phyloP scores from a whole-genome alignment of 495 filamentous ascomycete genomes.

The Rostrohypoxylon terebratum region DNA sequence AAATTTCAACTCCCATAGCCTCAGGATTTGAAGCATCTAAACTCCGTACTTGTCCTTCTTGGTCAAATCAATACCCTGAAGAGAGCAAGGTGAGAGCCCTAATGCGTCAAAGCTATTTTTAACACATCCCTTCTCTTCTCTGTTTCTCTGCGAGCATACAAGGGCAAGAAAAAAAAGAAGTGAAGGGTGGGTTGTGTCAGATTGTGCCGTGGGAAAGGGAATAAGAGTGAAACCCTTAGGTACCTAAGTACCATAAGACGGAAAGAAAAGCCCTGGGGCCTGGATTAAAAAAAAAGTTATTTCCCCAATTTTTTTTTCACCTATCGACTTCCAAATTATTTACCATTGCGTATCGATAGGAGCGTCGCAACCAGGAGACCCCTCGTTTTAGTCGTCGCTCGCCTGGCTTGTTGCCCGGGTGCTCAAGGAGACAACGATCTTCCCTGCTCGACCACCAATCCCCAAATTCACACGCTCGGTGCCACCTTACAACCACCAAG shows the following conservation, averaged over 20 bases:
- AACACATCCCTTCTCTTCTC: background rate
- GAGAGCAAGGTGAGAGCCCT: conserved; percentile 4
- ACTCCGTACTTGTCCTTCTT: conserved; percentile 32
- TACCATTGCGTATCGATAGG: conserved; percentile 43
- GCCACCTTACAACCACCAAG: conserved; percentile 27
- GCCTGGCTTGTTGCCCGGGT: background rate
- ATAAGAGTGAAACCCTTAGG: conserved; percentile 12
- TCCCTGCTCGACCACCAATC: conserved; percentile 22
- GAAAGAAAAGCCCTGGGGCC: background rate
- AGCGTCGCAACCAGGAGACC: conserved; percentile 25
- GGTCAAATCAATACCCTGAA: conserved; percentile 14
- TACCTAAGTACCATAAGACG: background rate
- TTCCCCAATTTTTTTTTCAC: conserved; percentile 30
- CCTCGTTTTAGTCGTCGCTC: conserved; percentile 16
- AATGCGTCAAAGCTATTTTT: conserved; percentile 22
- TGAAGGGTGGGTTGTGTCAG: background rate
- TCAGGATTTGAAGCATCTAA: conserved; percentile 16
- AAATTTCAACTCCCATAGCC: conserved; percentile 15
- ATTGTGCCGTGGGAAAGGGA: conserved; percentile 12
- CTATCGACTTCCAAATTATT: conserved; percentile 43
- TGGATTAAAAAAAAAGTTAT: conserved; percentile 18
- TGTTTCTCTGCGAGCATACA: conserved; percentile 31
- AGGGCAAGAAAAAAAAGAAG: conserved; percentile 19
- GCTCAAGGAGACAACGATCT: conserved; percentile 29
- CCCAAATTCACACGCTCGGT: conserved; percentile 24